A percentile compares a stretch with the other conserved stretches of the same genome.
phyloP scores from a whole-genome alignment of 768 basidiomycete species.

The Mycena capillaripes region DNA sequence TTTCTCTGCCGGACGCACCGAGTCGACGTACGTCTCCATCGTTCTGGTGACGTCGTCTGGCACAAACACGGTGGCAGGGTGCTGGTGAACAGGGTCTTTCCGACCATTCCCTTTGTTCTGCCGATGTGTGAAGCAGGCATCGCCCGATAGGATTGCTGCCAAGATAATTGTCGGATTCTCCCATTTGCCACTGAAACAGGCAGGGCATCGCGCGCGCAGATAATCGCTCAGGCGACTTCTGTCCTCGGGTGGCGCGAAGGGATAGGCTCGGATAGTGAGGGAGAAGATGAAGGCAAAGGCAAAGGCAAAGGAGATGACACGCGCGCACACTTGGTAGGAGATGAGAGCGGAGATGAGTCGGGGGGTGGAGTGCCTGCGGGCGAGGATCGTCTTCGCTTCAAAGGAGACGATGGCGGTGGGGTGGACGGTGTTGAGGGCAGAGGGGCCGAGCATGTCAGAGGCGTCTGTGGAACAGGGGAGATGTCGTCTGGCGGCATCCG shows the following conservation, averaged over 20 bases:
- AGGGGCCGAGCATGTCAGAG: too few species aligned
- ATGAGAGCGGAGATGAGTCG: neutral
- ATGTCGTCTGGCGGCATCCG: neutral
- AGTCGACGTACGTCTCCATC: constrained; percentile 39
- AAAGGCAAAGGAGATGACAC: neutral
- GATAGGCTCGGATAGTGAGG: neutral
- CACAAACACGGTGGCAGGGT: constrained; percentile 43
- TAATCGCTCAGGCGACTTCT: constrained; percentile 35
- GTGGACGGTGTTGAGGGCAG: too few species aligned
- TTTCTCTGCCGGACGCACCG: constrained; percentile 3
- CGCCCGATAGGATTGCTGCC: constrained; percentile 23
- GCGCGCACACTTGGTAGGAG: neutral
- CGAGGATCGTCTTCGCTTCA: neutral
- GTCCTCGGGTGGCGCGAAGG: neutral
- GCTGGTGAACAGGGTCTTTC: constrained; percentile 33
- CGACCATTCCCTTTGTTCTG: constrained; percentile 27
- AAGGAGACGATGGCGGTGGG: neutral
- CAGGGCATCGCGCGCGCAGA: constrained; percentile 33
- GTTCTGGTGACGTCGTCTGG: constrained; percentile 33
- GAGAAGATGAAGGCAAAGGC: neutral
- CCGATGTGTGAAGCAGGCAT: constrained; percentile 48
- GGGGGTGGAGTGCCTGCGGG: neutral
- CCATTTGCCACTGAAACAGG: constrained; percentile 35
- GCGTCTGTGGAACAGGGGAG: too few species aligned
- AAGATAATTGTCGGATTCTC: neutral